Evolutionary conservation across 129 eudicot species (phyloP).

Genomic region (Erigeron canadensis): DNA sequence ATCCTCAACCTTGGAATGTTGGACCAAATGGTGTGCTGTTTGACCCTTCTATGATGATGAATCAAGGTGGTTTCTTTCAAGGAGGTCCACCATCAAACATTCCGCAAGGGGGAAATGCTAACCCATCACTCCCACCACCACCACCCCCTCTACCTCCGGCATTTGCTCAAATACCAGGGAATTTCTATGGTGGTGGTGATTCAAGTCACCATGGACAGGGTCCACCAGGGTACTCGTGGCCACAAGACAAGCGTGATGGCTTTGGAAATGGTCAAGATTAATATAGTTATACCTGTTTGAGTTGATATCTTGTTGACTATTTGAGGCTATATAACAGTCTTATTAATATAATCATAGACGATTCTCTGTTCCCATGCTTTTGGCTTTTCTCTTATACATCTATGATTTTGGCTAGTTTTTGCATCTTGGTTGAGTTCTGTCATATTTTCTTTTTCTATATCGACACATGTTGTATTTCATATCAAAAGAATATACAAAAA

Average conservation of each 20-base stretch:
- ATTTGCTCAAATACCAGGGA: slow-evolving; percentile 27
- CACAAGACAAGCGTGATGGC: slow-evolving; percentile 43
- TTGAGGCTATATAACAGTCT: neutral
- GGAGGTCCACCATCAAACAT: slow-evolving; percentile 30
- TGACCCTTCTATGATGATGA: slow-evolving; percentile 42
- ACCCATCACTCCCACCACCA: slow-evolving; percentile 36
- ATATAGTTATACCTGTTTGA: slow-evolving; percentile 10
- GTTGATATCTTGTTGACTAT: slow-evolving; percentile 12
- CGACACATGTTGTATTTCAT: neutral
- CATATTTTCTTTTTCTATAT: neutral
- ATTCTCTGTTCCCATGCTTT: neutral
- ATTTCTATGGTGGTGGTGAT: slow-evolving; percentile 46
- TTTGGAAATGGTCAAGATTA: slow-evolving; percentile 42
- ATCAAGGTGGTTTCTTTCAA: slow-evolving; percentile 47
- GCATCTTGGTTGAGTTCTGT: neutral
- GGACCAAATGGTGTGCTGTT: slow-evolving; percentile 44
- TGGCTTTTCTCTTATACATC: neutral
- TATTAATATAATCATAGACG: neutral
- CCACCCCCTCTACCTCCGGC: slow-evolving; percentile 39
- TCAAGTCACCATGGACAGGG: slow-evolving; percentile 40
- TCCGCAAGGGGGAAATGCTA: slow-evolving; percentile 30
- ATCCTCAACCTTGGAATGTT: slow-evolving; percentile 53
- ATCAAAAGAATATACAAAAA: neutral
- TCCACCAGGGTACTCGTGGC: slow-evolving; percentile 42
- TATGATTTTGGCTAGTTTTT: neutral